These are phyloP conservation scores for Neofusicoccum umdonicola DNA, from an alignment of 2,329 filamentous ascomycete species.

Conservation along the genomic window DNA sequence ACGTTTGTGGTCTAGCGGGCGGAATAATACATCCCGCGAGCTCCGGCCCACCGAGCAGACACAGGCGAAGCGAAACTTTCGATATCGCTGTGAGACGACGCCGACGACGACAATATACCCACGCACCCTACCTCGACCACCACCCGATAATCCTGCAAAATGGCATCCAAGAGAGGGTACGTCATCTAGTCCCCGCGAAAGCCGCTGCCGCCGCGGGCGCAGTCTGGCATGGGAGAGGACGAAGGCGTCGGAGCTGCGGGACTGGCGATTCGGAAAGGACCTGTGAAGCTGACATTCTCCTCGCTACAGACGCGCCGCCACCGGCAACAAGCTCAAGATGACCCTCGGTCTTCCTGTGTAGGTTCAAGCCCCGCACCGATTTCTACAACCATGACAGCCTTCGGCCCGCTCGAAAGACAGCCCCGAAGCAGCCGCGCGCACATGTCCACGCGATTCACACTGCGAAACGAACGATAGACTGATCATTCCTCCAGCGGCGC, in stretches of 20 bases:
- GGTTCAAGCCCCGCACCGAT: slow-evolving; percentile 45
- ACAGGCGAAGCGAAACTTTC: slow-evolving; percentile 15
- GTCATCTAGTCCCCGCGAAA: slow-evolving; percentile 18
- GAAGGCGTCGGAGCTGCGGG: neutral
- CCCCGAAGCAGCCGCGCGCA: slow-evolving; percentile 21
- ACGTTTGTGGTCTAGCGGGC: neutral
- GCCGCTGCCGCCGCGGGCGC: neutral
- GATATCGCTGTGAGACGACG: slow-evolving; percentile 16
- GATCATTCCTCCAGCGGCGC: slow-evolving; percentile 68
- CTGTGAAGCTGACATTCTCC: slow-evolving; percentile 26
- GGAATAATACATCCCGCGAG: neutral
- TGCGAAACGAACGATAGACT: slow-evolving; percentile 20
- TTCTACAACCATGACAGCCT: neutral
- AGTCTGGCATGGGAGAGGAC: neutral
- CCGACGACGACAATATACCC: slow-evolving; percentile 19
- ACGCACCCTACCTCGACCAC: slow-evolving; percentile 26
- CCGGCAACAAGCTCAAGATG: slow-evolving; percentile 99
- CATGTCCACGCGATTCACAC: slow-evolving; percentile 13
- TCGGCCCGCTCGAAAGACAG: neutral
- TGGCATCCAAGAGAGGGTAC: slow-evolving; percentile 42
- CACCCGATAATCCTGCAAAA: slow-evolving; percentile 35
- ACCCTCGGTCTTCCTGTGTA: slow-evolving; percentile 99
- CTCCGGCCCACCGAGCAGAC: slow-evolving; percentile 12
- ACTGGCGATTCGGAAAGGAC: slow-evolving; percentile 3
- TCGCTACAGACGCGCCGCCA: slow-evolving; percentile 66